These are phyloP conservation scores for Nicotiana undulata DNA, from an alignment of 257 asterid genomes.

Conservation along the genomic window DNA sequence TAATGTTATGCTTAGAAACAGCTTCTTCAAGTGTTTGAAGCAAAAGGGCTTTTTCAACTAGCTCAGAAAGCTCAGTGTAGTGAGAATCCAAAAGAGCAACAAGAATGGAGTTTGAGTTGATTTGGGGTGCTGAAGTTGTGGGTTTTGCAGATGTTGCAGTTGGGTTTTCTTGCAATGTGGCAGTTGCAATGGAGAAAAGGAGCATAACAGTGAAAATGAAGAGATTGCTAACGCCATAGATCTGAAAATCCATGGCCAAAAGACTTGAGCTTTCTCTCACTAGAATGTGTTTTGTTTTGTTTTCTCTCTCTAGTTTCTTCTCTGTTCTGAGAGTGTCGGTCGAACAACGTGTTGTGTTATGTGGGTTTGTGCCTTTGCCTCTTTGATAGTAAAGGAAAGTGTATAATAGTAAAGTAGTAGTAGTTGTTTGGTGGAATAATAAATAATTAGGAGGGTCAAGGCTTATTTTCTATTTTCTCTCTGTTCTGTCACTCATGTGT, in stretches of 20 bases:
- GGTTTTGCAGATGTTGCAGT: background rate
- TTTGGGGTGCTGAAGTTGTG: conserved; percentile 17
- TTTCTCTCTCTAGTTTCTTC: conserved; percentile 8
- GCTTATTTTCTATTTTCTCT: background rate
- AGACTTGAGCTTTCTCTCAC: background rate
- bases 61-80: conserved; percentile 86
- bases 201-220: background rate
- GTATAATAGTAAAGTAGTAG: background rate
- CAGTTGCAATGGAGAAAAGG: background rate
- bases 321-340: background rate
- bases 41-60: conserved; percentile 82
- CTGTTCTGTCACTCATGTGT: conserved; percentile 1
- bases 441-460: conserved; percentile 18
- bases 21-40: conserved; percentile 80
- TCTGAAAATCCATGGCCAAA: conserved; percentile 69
- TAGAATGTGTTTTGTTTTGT: background rate
- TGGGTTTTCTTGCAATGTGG: conserved; percentile 51
- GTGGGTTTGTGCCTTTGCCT: no score
- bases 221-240: conserved; percentile 47
- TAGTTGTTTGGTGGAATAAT: conserved; percentile 54
- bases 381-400: background rate
- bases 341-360: background rate
- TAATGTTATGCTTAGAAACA: conserved; percentile 68
- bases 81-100: conserved; percentile 89
- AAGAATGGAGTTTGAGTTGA: conserved; percentile 78